phyloP scores from a whole-genome alignment of 371 early-diverging fungal species.

The Apophysomyces elegans region DNA sequence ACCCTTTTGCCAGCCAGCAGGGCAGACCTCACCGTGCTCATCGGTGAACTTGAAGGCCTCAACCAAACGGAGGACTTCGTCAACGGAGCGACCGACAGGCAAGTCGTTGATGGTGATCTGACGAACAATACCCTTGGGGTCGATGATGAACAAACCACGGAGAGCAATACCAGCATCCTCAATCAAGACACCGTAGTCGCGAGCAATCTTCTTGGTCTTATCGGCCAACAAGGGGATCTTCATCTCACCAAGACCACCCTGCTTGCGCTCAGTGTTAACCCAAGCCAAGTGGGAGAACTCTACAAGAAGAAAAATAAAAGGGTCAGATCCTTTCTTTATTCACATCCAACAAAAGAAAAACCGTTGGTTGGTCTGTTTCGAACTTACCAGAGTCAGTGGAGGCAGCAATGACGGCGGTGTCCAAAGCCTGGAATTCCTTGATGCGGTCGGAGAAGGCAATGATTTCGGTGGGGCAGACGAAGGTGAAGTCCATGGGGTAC shows the following conservation, averaged over 20 bases:
- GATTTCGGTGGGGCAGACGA: conserved; percentile 94
- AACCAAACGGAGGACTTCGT: conserved; percentile 78
- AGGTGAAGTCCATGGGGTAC: conserved; percentile 65
- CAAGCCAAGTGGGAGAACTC: conserved; percentile 64
- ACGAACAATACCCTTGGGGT: conserved; percentile 66
- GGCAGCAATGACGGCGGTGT: conserved; percentile 57
- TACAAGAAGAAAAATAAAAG: conserved; percentile 5
- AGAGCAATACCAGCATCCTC: conserved; percentile 64
- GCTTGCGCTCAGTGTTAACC: conserved; percentile 69
- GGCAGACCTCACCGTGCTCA: conserved; percentile 75
- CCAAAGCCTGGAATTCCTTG: conserved; percentile 79
- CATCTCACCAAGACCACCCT: conserved; percentile 83
- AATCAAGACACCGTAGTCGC: conserved; percentile 72
- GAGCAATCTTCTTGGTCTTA: conserved; percentile 70
- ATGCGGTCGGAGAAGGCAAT: conserved; percentile 86
- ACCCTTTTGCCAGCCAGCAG: conserved; percentile 89
- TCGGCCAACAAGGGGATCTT: conserved; percentile 77
- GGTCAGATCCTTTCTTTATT: too few relatives aligned
- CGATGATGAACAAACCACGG: conserved; percentile 77
- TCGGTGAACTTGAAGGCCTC: conserved; percentile 83
- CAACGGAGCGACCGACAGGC: conserved; percentile 76
- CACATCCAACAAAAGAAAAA: conserved; percentile 20
- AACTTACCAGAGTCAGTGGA: conserved; percentile 53
- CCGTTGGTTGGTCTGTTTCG: background rate
- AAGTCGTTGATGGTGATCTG: conserved; percentile 68